These are phyloP conservation scores for Xylaria sp. DNA, from an alignment of 2,329 filamentous ascomycete species.

Conservation along the genomic window DNA sequence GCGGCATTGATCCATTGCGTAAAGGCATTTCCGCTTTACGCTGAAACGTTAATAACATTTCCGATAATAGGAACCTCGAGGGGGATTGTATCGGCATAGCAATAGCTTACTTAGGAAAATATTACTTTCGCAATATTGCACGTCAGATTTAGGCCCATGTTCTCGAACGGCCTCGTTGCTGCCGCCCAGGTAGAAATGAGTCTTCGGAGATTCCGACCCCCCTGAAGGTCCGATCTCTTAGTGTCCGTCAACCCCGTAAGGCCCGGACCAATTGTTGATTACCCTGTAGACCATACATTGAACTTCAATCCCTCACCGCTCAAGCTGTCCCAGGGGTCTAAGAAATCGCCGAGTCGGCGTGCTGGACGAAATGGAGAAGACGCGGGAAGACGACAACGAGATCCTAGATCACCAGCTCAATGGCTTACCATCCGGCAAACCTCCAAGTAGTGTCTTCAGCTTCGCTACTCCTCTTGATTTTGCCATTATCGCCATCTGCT, in stretches of 20 bases:
- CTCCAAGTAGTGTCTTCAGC: slow-evolving; percentile 18
- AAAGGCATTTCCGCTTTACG: background rate
- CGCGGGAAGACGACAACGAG: slow-evolving; percentile 14
- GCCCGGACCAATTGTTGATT: slow-evolving; percentile 9
- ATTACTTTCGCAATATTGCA: slow-evolving; percentile 1
- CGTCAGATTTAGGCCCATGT: background rate
- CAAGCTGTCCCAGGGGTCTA: background rate
- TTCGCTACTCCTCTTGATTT: slow-evolving; percentile 20
- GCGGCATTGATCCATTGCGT: background rate
- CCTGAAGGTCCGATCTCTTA: slow-evolving; percentile 16
- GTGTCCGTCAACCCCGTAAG: slow-evolving; percentile 11
- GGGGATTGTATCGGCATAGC: background rate
- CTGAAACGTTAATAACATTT: slow-evolving; percentile 6
- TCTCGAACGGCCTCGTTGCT: slow-evolving; percentile 1
- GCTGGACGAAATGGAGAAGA: slow-evolving; percentile 20
- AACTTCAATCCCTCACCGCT: slow-evolving; percentile 19
- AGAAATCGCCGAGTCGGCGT: background rate
- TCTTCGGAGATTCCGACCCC: slow-evolving; percentile 11
- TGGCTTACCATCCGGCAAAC: slow-evolving; percentile 13
- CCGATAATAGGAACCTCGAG: background rate
- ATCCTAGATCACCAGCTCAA: slow-evolving; percentile 19
- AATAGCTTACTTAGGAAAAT: background rate
- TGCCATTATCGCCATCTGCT: slow-evolving; percentile 11
- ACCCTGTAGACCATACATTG: background rate
- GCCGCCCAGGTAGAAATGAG: background rate